Conservation (phyloP, 2,329 filamentous ascomycete species). For the Trichoderma sp. region DNA sequence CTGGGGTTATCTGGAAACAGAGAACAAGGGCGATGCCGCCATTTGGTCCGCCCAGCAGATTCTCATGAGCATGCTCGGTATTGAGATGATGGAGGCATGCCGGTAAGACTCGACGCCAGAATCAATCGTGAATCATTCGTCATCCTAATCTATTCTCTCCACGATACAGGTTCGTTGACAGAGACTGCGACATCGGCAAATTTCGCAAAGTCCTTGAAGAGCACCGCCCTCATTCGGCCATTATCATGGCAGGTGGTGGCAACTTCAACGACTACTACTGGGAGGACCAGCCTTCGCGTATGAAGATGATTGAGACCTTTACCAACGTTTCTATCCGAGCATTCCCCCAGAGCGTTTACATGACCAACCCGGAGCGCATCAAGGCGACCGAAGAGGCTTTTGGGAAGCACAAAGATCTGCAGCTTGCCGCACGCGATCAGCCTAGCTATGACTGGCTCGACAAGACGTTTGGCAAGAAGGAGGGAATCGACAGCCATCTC, state of each 20-base stretch:
- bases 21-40: slow-evolving; percentile 14
- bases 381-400: slow-evolving; percentile 14
- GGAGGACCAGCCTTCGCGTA: slow-evolving; percentile 14
- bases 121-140: no score
- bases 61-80: slow-evolving; percentile 15
- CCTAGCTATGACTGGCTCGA: slow-evolving; percentile 13
- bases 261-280: slow-evolving; percentile 17
- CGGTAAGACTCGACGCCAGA: neutral
- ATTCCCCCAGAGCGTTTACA: slow-evolving; percentile 14
- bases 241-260: slow-evolving; percentile 12
- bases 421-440: slow-evolving; percentile 8
- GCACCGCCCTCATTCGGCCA: slow-evolving; percentile 7
- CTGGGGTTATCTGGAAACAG: slow-evolving; percentile 11
- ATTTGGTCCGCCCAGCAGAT: slow-evolving; percentile 16
- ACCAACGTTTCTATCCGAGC: slow-evolving; percentile 15
- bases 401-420: slow-evolving; percentile 14
- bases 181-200: slow-evolving; percentile 7
- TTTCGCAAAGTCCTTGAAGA: slow-evolving; percentile 10
- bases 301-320: slow-evolving; percentile 13
- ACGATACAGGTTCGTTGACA: neutral
- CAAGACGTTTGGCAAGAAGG: slow-evolving; percentile 1
- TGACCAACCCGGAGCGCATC: slow-evolving; percentile 14
- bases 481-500: slow-evolving; percentile 2
- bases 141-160: neutral
- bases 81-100: slow-evolving; percentile 18